Base-by-base conservation (phyloP, 2,329 filamentous ascomycete genomes). In the Lithohypha guttulata region DNA sequence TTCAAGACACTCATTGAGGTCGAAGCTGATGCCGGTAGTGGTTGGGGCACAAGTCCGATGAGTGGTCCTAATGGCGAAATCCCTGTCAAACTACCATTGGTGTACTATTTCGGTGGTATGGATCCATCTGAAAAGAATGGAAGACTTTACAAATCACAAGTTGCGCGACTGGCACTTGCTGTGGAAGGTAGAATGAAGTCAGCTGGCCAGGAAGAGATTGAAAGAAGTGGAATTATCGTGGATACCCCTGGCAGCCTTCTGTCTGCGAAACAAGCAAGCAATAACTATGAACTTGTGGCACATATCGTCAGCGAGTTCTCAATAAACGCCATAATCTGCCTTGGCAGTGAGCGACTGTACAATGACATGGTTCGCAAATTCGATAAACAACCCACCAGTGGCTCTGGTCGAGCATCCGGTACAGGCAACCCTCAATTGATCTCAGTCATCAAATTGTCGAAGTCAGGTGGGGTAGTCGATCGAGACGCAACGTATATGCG, bases 11-110 rank as follows among this genome's bases (percentile, higher is more conserved):
- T 93, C 52, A 75, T 96, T 63, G 89, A 96, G 59, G 71, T 93
- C 1, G 83, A 89, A 53, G 80, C 85, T 45, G 35, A 39, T 15
- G 26, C 26, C 5, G 35, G 35, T 6, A 14, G 26, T 14, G 84
- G 83, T 14, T 95, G 86, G 79, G 91, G 91, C 7, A 84, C 75
- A 49, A 87, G 84, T 51, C 87, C 89, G 0, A 93, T 87, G 52
- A 93, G 83, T 49, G 91, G 89, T 0, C 87, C 91, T 1, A 51
- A 51, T 26, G 91, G 81, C 51, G 75, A 79, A 1, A 78, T 93
- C 13, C 87, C 89, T 0, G 84, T 94, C 37, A 96, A 95, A 66
- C 69, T 94, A 51, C 91, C 91, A 4, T 65, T 98, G 39, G 85
- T 89, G 19, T 93, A 94, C 57, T 84, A 86, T 60, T 93, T 84